phyloP scores from a whole-genome alignment of 495 filamentous ascomycete genomes.

The Aspergillus haitiensis region DNA sequence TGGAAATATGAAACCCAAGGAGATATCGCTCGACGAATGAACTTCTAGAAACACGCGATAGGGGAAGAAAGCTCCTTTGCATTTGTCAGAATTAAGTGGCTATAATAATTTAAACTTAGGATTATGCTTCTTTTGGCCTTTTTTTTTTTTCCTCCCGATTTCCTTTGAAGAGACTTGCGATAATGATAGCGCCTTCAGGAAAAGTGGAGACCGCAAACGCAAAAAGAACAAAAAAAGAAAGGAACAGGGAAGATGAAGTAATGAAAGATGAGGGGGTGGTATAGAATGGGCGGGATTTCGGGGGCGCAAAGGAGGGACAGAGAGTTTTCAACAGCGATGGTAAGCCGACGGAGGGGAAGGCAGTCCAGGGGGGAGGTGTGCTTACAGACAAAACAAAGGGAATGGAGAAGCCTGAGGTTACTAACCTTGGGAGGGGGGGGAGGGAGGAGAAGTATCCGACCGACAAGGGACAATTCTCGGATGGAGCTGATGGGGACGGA shows the following conservation, averaged over 20 bases:
- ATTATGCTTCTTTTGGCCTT: conserved; percentile 1
- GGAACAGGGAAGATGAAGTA: conserved; percentile 10
- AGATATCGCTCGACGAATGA: conserved; percentile 14
- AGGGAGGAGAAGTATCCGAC: conserved; percentile 8
- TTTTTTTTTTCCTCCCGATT: not conserved
- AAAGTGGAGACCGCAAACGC: conserved; percentile 12
- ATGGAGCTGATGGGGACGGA: conserved; percentile 21
- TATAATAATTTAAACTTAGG: not conserved
- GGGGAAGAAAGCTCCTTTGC: conserved; percentile 12
- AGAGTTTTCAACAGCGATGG: conserved; percentile 9
- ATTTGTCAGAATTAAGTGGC: conserved; percentile 11
- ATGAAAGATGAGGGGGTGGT: not conserved
- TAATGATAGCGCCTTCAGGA: conserved; percentile 7
- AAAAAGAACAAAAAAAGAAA: conserved; percentile 9
- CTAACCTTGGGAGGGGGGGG: conserved; percentile 16
- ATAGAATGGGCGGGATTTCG: conserved; percentile 4
- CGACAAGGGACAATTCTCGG: conserved; percentile 16
- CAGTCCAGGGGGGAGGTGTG: not conserved
- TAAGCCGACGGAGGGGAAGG: conserved; percentile 10
- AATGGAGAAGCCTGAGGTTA: conserved; percentile 16
- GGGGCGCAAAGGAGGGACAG: not conserved
- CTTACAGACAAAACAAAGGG: conserved; percentile 10
- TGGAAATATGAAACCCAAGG: conserved; percentile 20
- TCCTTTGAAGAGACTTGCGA: conserved; percentile 6
- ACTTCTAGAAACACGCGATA: conserved; percentile 16